These are phyloP conservation scores for Eremochloa ophiuroides DNA, from an alignment of 176 grass and related monocot genomes.

Conservation along the genomic window DNA sequence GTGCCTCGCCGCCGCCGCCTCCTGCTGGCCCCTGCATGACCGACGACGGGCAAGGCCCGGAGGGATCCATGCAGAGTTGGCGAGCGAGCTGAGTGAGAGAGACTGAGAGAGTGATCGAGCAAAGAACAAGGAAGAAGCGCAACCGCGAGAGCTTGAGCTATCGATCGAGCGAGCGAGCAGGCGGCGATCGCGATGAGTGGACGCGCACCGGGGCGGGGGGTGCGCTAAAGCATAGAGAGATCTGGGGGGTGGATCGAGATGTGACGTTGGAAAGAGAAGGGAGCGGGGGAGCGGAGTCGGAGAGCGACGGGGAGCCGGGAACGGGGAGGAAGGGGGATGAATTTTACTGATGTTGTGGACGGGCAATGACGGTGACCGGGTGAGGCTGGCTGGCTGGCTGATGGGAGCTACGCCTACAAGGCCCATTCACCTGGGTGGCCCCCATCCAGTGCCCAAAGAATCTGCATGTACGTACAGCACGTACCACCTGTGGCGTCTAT, in stretches of 20 bases:
- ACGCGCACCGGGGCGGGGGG: slow-evolving; percentile 11
- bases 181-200: slow-evolving; percentile 32
- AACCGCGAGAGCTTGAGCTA: neutral
- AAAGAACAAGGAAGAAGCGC: neutral
- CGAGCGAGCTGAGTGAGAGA: neutral
- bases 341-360: slow-evolving; percentile 4
- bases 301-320: slow-evolving; percentile 44
- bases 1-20: neutral
- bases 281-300: slow-evolving; percentile 36
- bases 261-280: slow-evolving; percentile 45
- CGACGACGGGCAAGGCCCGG: slow-evolving; percentile 23
- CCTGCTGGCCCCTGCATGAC: neutral
- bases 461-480: neutral
- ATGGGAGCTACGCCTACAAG: slow-evolving; percentile 10
- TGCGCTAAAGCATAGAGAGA: slow-evolving; percentile 28
- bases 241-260: slow-evolving; percentile 36
- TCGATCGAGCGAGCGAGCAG: no score
- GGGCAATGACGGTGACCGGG: no score
- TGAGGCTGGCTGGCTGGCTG: no score
- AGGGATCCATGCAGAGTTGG: slow-evolving; percentile 32
- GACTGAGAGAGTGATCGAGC: neutral
- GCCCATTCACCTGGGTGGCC: slow-evolving; percentile 38
- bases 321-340: slow-evolving; percentile 30
- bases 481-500: slow-evolving; percentile 4
- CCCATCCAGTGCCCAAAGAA: slow-evolving; percentile 18